These are phyloP conservation scores for Adiantum capillusveneris DNA, from an alignment of 75 land plant species.

Conservation along the genomic window DNA sequence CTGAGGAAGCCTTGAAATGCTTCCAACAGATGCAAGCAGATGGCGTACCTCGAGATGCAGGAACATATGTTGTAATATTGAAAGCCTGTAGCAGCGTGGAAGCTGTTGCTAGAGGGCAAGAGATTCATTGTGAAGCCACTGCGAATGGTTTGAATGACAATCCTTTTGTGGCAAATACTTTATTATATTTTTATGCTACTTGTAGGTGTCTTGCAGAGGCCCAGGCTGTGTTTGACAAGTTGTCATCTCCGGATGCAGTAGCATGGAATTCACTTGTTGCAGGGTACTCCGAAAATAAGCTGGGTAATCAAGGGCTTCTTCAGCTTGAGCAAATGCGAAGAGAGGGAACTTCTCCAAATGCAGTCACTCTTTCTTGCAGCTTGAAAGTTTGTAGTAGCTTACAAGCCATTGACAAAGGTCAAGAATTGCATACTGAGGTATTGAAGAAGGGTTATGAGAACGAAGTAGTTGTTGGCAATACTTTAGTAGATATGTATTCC, in stretches of 20 bases:
- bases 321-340: too few relatives aligned
- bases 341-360: too few relatives aligned
- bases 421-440: neutral
- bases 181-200: conserved; percentile 22
- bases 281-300: conserved; percentile 4
- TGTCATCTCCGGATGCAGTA: conserved; percentile 13
- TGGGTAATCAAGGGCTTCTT: neutral
- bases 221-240: conserved; percentile 19
- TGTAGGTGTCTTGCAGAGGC: conserved; percentile 8
- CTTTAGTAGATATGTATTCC: too few relatives aligned
- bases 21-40: conserved; percentile 35
- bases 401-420: neutral
- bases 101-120: conserved; percentile 21
- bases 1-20: conserved; percentile 26
- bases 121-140: conserved; percentile 27
- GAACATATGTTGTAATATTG: conserved; percentile 35
- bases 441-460: too few relatives aligned
- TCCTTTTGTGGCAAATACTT: conserved; percentile 13
- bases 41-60: conserved; percentile 37
- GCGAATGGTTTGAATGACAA: conserved; percentile 13
- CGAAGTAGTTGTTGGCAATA: too few relatives aligned
- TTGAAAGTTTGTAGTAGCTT: too few relatives aligned
- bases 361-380: too few relatives aligned
- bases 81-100: conserved; percentile 29
- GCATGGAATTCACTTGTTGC: conserved; percentile 30